phyloP scores from a whole-genome alignment of 176 grass and related monocot genomes.

The Elymus sibiricus region DNA sequence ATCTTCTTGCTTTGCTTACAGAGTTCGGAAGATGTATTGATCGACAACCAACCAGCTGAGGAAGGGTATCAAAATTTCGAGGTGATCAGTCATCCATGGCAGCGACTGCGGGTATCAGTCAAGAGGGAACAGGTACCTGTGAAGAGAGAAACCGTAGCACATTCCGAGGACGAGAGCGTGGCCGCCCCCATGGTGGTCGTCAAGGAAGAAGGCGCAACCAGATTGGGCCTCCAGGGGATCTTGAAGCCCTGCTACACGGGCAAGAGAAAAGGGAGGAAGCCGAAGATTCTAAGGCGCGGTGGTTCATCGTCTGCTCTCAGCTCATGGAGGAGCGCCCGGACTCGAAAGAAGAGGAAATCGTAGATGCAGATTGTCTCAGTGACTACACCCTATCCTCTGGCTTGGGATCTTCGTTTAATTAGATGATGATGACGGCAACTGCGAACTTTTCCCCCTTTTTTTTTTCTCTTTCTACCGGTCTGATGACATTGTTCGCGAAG shows the following conservation, averaged over 20 bases:
- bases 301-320: constrained; percentile 14
- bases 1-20: constrained; percentile 30
- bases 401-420: background rate
- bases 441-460: background rate
- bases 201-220: constrained; percentile 43
- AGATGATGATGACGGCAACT: constrained; percentile 19
- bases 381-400: background rate
- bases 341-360: constrained; percentile 30
- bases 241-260: constrained; percentile 64
- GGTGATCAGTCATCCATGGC: constrained; percentile 45
- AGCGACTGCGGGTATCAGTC: constrained; percentile 35
- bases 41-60: constrained; percentile 77
- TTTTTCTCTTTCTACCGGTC: background rate
- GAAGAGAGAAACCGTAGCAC: constrained; percentile 38
- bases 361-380: background rate
- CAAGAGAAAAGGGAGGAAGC: constrained; percentile 53
- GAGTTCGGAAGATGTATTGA: constrained; percentile 80
- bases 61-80: constrained; percentile 78
- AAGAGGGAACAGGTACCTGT: constrained; percentile 47
- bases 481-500: background rate
- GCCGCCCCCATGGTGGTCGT: constrained; percentile 8
- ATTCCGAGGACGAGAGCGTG: constrained; percentile 64
- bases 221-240: constrained; percentile 36
- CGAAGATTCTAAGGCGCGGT: constrained; percentile 45
- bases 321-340: constrained; percentile 36